Evolutionary conservation across 148 eudicot genomes (phyloP).

Genomic region (Amaranthus palmeri): DNA sequence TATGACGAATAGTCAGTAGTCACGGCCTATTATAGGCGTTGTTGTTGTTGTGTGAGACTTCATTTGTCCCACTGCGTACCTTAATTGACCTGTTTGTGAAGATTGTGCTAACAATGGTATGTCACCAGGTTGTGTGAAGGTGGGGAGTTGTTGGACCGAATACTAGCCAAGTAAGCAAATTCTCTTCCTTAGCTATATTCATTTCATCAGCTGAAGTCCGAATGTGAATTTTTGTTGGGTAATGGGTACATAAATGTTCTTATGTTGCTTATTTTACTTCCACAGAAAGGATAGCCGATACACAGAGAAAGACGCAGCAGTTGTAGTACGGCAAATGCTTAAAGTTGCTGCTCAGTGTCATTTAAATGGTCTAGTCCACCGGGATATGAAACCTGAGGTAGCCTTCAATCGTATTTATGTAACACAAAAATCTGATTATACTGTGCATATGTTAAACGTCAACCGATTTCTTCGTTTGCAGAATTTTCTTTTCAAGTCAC

Average conservation of each 20-base stretch:
- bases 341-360: conserved; percentile 98
- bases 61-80: not conserved
- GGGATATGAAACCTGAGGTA: conserved; percentile 99
- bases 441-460: conserved; percentile 8
- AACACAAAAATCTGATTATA: not conserved
- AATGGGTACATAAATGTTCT: not conserved
- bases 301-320: conserved; percentile 90
- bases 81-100: not conserved
- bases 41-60: not conserved
- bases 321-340: conserved; percentile 91
- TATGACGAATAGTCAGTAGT: too few relatives aligned
- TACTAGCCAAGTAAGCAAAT: conserved; percentile 59
- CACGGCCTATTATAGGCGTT: too few relatives aligned
- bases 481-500: conserved; percentile 90
- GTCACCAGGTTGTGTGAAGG: conserved; percentile 88
- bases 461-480: conserved; percentile 25
- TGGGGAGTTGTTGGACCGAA: conserved; percentile 91
- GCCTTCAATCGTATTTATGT: not conserved
- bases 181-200: not conserved
- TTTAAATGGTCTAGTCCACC: conserved; percentile 94
- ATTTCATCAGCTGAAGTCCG: not conserved
- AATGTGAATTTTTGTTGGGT: not conserved
- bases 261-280: conserved; percentile 11
- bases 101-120: not conserved
- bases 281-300: conserved; percentile 92